Conservation (phyloP, 169 alveolate species). For the Plasmodium gallinaceum region DNA sequence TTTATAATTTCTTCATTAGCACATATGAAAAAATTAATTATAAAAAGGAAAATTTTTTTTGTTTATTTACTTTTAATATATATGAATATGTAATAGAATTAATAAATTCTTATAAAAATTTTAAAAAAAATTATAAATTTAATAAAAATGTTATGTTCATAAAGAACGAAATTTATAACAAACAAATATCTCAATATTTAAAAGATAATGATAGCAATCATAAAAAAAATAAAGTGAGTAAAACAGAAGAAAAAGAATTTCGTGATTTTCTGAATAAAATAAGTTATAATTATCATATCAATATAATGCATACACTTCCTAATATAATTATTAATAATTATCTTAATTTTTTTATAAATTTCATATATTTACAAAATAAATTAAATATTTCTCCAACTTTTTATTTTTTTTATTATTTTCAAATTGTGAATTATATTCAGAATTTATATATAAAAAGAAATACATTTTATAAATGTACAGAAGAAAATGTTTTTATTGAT, state of each 20-base stretch:
- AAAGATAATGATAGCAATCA: not conserved
- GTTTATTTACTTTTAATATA: not conserved
- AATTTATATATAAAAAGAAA: not conserved
- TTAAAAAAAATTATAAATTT: not conserved
- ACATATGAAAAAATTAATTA: not conserved
- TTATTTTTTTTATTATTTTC: constrained; percentile 31
- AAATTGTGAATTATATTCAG: constrained; percentile 8
- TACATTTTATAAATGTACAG: not conserved
- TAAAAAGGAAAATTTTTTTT: not conserved
- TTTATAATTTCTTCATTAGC: not conserved
- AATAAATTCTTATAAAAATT: not conserved
- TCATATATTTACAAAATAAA: constrained; percentile 18
- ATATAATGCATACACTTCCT: not conserved
- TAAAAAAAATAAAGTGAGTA: not conserved
- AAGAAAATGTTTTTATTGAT: constrained; percentile 11
- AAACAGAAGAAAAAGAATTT: not conserved
- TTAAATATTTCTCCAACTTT: constrained; percentile 5
- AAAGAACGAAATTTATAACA: not conserved
- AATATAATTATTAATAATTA: not conserved
- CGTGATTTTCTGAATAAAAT: not conserved
- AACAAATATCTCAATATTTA: not conserved
- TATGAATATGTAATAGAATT: not conserved
- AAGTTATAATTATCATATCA: not conserved
- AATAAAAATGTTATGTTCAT: not conserved
- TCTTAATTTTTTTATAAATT: constrained; percentile 2